phyloP scores from a whole-genome alignment of 2,329 filamentous ascomycete species.

The Emergomyces pasteurianus region DNA sequence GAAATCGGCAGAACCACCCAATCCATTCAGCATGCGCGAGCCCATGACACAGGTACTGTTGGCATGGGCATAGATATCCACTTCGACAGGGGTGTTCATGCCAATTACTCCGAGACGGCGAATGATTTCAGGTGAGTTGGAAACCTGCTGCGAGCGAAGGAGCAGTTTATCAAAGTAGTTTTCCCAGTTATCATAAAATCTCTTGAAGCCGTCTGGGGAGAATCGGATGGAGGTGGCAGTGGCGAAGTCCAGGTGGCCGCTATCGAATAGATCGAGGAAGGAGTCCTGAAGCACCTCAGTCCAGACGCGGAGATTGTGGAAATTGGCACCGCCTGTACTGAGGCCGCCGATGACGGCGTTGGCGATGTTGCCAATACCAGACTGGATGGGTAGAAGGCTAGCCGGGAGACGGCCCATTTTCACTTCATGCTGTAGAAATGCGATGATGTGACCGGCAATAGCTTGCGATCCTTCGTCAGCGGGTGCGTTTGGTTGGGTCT shows the following conservation, averaged over 20 bases:
- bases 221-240: conserved; percentile 85
- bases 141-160: conserved; percentile 75
- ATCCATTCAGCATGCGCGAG: conserved; percentile 73
- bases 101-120: conserved; percentile 75
- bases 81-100: conserved; percentile 92
- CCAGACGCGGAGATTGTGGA: conserved; percentile 83
- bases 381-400: conserved; percentile 70
- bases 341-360: conserved; percentile 83
- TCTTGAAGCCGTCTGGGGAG: conserved; percentile 79
- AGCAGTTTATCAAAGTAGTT: conserved; percentile 69
- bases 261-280: conserved; percentile 87
- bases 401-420: conserved; percentile 61
- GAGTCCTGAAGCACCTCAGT: conserved; percentile 88
- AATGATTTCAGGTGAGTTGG: conserved; percentile 85
- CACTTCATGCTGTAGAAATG: conserved; percentile 80
- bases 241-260: conserved; percentile 74
- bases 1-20: conserved; percentile 74
- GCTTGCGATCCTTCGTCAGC: conserved; percentile 60
- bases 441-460: conserved; percentile 71
- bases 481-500: conserved; percentile 60
- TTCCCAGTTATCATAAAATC: conserved; percentile 82
- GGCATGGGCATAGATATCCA: conserved; percentile 88
- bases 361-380: conserved; percentile 84
- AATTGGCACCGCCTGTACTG: conserved; percentile 58
- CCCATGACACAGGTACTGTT: conserved; percentile 88